Conservation (phyloP, 495 filamentous ascomycete genomes). For the Neurospora sublineolata region DNA sequence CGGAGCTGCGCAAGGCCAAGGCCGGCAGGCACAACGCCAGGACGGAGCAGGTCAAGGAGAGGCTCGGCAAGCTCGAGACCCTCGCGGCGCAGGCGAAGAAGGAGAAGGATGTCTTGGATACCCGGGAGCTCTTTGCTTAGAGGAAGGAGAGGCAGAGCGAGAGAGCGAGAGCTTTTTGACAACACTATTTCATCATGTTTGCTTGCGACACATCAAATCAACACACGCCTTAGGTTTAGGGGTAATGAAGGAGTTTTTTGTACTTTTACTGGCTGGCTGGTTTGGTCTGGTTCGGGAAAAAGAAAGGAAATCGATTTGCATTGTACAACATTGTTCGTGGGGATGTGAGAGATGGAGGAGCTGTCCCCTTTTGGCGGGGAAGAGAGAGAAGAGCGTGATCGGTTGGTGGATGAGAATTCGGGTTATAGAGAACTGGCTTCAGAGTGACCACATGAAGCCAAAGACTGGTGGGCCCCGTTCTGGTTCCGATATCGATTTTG, state of each 20-base stretch:
- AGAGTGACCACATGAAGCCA: neutral
- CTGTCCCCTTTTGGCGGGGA: neutral
- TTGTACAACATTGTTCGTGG: neutral
- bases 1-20: slow-evolving; percentile 63
- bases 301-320: neutral
- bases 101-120: slow-evolving; percentile 63
- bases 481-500: neutral
- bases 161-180: neutral
- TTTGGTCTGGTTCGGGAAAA: neutral
- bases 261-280: neutral
- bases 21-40: slow-evolving; percentile 63
- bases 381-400: neutral
- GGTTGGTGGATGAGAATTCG: neutral
- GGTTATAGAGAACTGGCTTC: neutral
- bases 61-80: slow-evolving; percentile 61
- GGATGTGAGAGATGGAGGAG: neutral
- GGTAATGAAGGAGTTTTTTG: neutral
- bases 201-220: neutral
- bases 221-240: neutral
- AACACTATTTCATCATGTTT: neutral
- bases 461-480: neutral
- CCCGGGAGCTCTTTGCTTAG: slow-evolving; percentile 69
- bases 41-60: slow-evolving; percentile 60
- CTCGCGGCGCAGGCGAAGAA: slow-evolving; percentile 49
- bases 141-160: neutral